Evolutionary conservation across 2,329 filamentous ascomycete genomes (phyloP), one percentile per base, ranked within the genome.

Genomic region (Coniochaeta ligniaria): DNA sequence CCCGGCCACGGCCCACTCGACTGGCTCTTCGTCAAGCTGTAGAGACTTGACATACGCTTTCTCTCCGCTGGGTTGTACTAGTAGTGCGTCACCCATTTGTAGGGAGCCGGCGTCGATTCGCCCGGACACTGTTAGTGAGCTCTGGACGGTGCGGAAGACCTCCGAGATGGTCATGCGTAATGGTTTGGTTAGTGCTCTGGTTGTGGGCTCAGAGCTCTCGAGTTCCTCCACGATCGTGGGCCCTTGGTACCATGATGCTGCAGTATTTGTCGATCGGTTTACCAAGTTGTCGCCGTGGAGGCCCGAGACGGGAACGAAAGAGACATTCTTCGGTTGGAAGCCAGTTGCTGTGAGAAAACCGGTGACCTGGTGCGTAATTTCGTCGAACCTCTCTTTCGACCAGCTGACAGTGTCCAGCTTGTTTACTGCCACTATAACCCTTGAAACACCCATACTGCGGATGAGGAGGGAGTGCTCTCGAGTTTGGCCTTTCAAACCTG

Each of bases 1-100:
- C 1, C 94, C 94, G 0, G 94, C 93, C 16, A 97, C 92, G 0
- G 91, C 92, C 92, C 92, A 99, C 62, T 96, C 92, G 14, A 82
- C 84, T 1, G 83, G 76, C 58, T 90, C 84, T 24, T 85, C 82
- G 70, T 94, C 89, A 11, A 92, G 82, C 71, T 95, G 88, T 56
- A 99, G 80, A 3, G 85, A 88, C 71, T 94, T 96, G 72, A 98
- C 83, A 58, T 85, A 86, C 1, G 91, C 93, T 41, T 84, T 88
- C 71, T 97, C 90, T 26, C 87, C 87, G 59, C 90, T 90, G 0
- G 95, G 95, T 72, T 96, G 89, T 2, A 91, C 84, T 6, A 93
- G 71, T 16, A 98, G 77, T 1, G 83, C 82, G 68, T 99, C 95
- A 24, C 94, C 95, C 17, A 89, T 79, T 73, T 99, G 96, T 1